Evolutionary conservation across 106 monocot species (phyloP).

Genomic region (Apostasia ramifera): DNA sequence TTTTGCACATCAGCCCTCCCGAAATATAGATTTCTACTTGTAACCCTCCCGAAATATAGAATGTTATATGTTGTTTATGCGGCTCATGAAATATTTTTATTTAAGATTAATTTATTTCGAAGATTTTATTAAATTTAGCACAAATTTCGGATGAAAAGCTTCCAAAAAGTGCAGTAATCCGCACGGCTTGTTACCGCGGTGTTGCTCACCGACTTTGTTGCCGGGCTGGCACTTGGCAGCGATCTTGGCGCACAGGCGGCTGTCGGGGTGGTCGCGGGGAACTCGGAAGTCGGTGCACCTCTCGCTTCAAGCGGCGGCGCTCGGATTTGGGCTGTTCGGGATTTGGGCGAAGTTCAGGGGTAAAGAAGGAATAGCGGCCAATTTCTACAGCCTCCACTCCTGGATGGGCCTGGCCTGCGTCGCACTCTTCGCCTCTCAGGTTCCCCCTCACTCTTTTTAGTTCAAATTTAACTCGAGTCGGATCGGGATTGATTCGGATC

Average conservation of each 20-base stretch:
- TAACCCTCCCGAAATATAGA: too few species aligned
- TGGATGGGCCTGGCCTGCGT: constrained; percentile 73
- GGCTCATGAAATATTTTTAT: too few species aligned
- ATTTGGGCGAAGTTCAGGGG: constrained; percentile 66
- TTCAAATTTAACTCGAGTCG: too few species aligned
- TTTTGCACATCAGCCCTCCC: not conserved
- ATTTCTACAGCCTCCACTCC: constrained; percentile 71
- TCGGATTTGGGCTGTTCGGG: constrained; percentile 52
- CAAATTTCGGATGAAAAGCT: too few species aligned
- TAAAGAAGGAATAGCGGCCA: constrained; percentile 34
- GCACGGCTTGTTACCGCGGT: not conserved
- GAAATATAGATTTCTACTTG: not conserved
- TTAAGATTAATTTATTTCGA: not conserved
- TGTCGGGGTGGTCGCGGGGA: constrained; percentile 26
- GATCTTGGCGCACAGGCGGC: constrained; percentile 48
- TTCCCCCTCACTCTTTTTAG: constrained; percentile 1
- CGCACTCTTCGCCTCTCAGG: constrained; percentile 56
- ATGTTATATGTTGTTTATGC: too few species aligned
- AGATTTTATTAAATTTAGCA: too few species aligned
- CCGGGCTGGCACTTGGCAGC: constrained; percentile 12
- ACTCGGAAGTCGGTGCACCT: constrained; percentile 47
- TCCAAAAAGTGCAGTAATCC: too few species aligned
- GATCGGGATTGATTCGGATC: too few species aligned
- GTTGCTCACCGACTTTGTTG: not conserved
- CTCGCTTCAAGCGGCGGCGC: constrained; percentile 40